Percentiles rank a stretch among this genome's conserved stretches.
Conservation (phyloP, 129 eudicot genomes). For the Flaveria linearis region DNA sequence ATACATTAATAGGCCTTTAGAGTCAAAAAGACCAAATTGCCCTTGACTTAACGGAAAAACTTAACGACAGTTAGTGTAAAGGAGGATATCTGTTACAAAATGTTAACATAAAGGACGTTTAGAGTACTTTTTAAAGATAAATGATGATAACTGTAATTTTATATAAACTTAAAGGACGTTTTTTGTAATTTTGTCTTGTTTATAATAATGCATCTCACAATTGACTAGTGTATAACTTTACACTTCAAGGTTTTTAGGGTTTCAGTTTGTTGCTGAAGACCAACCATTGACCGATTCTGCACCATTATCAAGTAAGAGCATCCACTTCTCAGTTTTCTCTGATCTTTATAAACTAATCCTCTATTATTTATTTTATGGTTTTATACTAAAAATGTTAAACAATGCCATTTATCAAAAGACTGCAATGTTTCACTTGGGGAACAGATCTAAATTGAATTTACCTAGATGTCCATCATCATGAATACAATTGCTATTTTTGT, state of each 20-base stretch:
- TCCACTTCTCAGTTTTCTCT: background rate
- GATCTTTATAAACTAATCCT: background rate
- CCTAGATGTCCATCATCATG: background rate
- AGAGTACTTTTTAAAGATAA: too few species aligned
- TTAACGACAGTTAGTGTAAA: too few species aligned
- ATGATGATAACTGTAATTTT: too few species aligned
- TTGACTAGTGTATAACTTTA: slow-evolving; percentile 27
- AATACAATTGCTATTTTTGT: background rate
- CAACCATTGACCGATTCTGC: slow-evolving; percentile 42
- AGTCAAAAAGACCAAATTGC: too few species aligned
- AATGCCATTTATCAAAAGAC: background rate
- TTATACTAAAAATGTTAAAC: background rate
- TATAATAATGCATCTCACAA: slow-evolving; percentile 7
- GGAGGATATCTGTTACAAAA: too few species aligned
- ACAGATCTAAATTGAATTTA: background rate
- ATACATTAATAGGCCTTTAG: too few species aligned
- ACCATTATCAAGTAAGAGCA: slow-evolving; percentile 53
- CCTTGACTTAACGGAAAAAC: too few species aligned
- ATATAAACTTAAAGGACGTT: too few species aligned
- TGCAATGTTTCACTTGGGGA: background rate
- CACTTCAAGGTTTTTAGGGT: slow-evolving; percentile 76
- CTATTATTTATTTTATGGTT: background rate
- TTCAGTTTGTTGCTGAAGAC: slow-evolving; percentile 84
- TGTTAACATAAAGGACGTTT: too few species aligned
- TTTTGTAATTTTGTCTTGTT: too few species aligned